A percentile compares a stretch with the other conserved stretches of the same genome.
Conservation (phyloP, 2,329 filamentous ascomycete species). For the Aspergillus spinulosporus region DNA sequence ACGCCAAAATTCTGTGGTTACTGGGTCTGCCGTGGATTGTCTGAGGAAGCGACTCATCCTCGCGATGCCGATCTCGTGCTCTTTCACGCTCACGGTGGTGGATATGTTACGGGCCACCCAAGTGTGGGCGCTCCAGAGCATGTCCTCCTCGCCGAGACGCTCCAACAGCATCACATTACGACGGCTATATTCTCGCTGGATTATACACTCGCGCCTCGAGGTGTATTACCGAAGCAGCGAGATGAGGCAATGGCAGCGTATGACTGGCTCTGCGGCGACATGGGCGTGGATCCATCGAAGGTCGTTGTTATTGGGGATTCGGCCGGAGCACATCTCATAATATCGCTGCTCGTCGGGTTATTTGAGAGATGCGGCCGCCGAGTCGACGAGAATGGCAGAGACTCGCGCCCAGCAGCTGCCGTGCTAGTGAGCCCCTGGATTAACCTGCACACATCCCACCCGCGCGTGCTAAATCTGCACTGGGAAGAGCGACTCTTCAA, state of each 20-base stretch:
- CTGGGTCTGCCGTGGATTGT: slow-evolving; percentile 20
- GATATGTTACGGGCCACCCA: slow-evolving; percentile 23
- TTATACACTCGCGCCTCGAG: slow-evolving; percentile 75
- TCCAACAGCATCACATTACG: slow-evolving; percentile 55
- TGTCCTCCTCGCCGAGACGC: slow-evolving; percentile 22
- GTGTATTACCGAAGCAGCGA: slow-evolving; percentile 70
- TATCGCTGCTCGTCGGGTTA: slow-evolving; percentile 12
- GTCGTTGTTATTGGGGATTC: slow-evolving; percentile 20
- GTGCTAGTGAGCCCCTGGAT: slow-evolving; percentile 21
- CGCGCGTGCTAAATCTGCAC: slow-evolving; percentile 6
- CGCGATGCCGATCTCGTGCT: slow-evolving; percentile 20
- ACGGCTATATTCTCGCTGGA: slow-evolving; percentile 74
- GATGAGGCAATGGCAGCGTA: slow-evolving; percentile 70
- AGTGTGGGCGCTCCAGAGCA: slow-evolving; percentile 20
- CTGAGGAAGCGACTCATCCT: slow-evolving; percentile 3
- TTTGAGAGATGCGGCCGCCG: background rate
- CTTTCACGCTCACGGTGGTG: slow-evolving; percentile 26
- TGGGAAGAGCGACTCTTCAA: slow-evolving; percentile 22
- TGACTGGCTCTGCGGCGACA: slow-evolving; percentile 35
- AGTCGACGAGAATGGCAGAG: background rate
- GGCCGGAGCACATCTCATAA: slow-evolving; percentile 17
- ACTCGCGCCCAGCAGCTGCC: slow-evolving; percentile 3
- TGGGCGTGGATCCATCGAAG: slow-evolving; percentile 10
- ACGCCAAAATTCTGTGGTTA: slow-evolving; percentile 12
- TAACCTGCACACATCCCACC: slow-evolving; percentile 19